These are phyloP conservation scores for Larix sibirica DNA, from an alignment of 83 land plant species.

Conservation along the genomic window DNA sequence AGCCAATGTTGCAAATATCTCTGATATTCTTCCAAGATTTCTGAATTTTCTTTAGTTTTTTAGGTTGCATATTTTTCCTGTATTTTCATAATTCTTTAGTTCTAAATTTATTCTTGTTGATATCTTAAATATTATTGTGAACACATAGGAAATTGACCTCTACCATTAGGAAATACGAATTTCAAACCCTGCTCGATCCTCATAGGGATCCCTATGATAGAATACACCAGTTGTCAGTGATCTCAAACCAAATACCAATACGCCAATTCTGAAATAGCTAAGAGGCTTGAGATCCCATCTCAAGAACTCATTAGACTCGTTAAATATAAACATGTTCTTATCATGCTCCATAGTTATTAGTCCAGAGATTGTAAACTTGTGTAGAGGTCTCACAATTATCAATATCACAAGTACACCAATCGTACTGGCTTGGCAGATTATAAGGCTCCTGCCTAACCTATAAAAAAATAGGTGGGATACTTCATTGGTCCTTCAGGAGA, in stretches of 20 bases:
- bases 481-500: constrained; percentile 83
- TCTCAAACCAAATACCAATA: constrained; percentile 73
- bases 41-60: too few relatives aligned
- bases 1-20: constrained; percentile 16
- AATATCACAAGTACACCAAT: constrained; percentile 87
- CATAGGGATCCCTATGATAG: constrained; percentile 83
- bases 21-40: too few relatives aligned
- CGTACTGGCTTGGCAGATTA: constrained; percentile 73
- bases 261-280: constrained; percentile 80
- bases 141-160: constrained; percentile 89
- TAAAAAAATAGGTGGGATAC: constrained; percentile 62
- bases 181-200: constrained; percentile 50
- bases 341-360: constrained; percentile 83
- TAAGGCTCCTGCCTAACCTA: constrained; percentile 83
- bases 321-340: constrained; percentile 89
- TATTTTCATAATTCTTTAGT: too few relatives aligned
- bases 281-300: constrained; percentile 84
- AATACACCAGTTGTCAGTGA: constrained; percentile 73
- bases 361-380: constrained; percentile 74
- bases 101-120: too few relatives aligned
- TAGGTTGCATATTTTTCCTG: too few relatives aligned
- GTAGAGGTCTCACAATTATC: constrained; percentile 43
- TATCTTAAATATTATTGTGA: constrained; percentile 53
- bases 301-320: constrained; percentile 82
- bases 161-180: constrained; percentile 63